phyloP scores from a whole-genome alignment of 129 eudicot genomes.

The Flaveria linearis region DNA sequence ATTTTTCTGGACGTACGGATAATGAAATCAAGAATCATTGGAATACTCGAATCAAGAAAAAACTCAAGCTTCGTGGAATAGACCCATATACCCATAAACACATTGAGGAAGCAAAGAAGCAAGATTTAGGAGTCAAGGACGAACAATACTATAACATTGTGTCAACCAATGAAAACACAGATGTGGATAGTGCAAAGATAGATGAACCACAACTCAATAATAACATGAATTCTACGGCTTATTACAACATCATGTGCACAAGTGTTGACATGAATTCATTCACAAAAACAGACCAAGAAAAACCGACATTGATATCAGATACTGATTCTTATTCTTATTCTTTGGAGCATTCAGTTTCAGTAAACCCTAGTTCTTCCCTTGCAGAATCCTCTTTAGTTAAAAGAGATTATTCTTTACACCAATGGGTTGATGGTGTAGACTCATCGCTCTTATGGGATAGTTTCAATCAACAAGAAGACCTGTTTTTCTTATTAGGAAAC shows the following conservation, averaged over 20 bases:
- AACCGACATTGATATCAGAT: constrained; percentile 11
- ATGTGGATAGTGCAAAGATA: constrained; percentile 3
- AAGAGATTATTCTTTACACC: constrained; percentile 39
- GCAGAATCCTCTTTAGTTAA: constrained; percentile 37
- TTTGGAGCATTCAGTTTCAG: constrained; percentile 37
- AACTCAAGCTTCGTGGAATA: constrained; percentile 54
- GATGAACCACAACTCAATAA: constrained; percentile 9
- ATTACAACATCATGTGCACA: constrained; percentile 13
- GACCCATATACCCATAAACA: constrained; percentile 60
- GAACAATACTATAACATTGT: constrained; percentile 15
- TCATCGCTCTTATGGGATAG: constrained; percentile 56
- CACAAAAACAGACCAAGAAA: constrained; percentile 40
- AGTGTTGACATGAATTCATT: constrained; percentile 29
- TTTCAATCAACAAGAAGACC: constrained; percentile 48
- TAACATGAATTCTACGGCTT: neutral
- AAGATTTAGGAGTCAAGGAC: constrained; percentile 17
- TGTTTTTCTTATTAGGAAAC: constrained; percentile 35
- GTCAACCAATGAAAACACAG: constrained; percentile 20
- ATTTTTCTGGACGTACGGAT: constrained; percentile 85
- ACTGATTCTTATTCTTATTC: constrained; percentile 39
- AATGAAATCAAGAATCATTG: constrained; percentile 75
- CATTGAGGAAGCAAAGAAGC: constrained; percentile 33
- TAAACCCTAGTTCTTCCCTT: constrained; percentile 34
- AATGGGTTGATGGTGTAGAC: constrained; percentile 57
- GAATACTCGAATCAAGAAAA: constrained; percentile 82